Percentiles rank a stretch among this genome's conserved stretches.
Conservation (phyloP, 1,284 basidiomycete genomes). For the Marasmius oreades region DNA sequence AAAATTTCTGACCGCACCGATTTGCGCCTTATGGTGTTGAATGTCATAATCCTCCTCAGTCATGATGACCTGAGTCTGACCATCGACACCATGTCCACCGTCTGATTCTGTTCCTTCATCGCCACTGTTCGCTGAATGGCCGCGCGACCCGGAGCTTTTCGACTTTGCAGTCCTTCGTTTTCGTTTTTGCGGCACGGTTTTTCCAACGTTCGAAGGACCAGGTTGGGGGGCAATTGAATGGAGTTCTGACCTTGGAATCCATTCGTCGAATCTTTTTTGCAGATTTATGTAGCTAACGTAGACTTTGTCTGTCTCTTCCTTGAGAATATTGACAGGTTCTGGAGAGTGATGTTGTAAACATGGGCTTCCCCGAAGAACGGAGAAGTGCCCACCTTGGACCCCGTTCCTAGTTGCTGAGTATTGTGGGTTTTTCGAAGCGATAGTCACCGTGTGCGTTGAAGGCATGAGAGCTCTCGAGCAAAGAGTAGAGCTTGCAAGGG, state of each 20-base stretch:
- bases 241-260: slow-evolving; percentile 51
- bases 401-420: not conserved
- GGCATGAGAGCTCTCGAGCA: not conserved
- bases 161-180: slow-evolving; percentile 5
- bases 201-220: slow-evolving; percentile 10
- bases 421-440: not conserved
- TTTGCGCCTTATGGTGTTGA: slow-evolving; percentile 55
- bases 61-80: slow-evolving; percentile 32
- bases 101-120: not conserved
- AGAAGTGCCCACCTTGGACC: not conserved
- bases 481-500: too few species aligned
- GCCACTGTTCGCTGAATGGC: slow-evolving; percentile 10
- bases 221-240: slow-evolving; percentile 19
- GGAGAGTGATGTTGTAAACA: not conserved
- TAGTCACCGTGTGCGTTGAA: not conserved
- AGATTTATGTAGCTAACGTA: slow-evolving; percentile 67
- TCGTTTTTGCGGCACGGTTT: slow-evolving; percentile 15
- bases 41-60: slow-evolving; percentile 70
- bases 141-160: slow-evolving; percentile 10
- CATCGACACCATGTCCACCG: slow-evolving; percentile 12
- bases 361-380: not conserved
- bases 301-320: slow-evolving; percentile 62
- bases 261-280: slow-evolving; percentile 78
- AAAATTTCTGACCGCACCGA: slow-evolving; percentile 71
- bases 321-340: slow-evolving; percentile 54